Base-by-base conservation (phyloP, 106 monocot species). In the Phalaenopsis equestris region DNA sequence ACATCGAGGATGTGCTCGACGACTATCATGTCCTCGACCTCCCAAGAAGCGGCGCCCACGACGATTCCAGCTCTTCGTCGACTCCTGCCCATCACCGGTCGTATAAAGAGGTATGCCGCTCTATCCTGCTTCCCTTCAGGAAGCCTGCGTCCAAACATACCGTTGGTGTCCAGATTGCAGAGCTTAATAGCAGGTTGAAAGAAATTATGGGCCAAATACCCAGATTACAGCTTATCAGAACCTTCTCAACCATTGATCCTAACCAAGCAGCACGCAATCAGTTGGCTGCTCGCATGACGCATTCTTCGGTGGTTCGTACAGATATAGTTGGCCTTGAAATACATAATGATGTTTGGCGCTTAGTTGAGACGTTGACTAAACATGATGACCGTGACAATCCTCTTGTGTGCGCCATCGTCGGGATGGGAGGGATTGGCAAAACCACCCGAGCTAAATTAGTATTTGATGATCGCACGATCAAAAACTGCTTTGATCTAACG, bases 391-490 rank as follows among this genome's bases (percentile, higher is more conserved):
- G 38, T 3, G 39, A 78, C 39, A 78, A 78, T 41, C 15, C 57
- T 57, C 56, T 57, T 42, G 57, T 78, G 41, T 58, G 30, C 58
- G 78, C 78, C 38, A 78, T 78, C 30, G 39, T 39, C 18, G 78
- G 78, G 7, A 57, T 78, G 48, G 56, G 78, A 38, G 57, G 78
- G 57, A 78, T 78, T 39, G 78, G 78, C 18, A 78, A 78, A 52
- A 78, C 78, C 78, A 78, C 78, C 19, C 41, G 56, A 3, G 78
- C 78, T 14, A 52, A 78, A 19, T 17, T 39, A 8, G 21, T 78
- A 78, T 57, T 78, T 57, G n/a, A 78, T 41, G 38, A 41, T 39
- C 18, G n/a, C 38, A 18, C 41, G 14, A 36, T 24, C 67, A 21
- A 0, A 67, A 36, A 21, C 67, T 3, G 36, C 67, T 21, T 67